Evolutionary conservation across 139 green algal genomes (phyloP).

Genomic region (Picochlorum sp.): DNA sequence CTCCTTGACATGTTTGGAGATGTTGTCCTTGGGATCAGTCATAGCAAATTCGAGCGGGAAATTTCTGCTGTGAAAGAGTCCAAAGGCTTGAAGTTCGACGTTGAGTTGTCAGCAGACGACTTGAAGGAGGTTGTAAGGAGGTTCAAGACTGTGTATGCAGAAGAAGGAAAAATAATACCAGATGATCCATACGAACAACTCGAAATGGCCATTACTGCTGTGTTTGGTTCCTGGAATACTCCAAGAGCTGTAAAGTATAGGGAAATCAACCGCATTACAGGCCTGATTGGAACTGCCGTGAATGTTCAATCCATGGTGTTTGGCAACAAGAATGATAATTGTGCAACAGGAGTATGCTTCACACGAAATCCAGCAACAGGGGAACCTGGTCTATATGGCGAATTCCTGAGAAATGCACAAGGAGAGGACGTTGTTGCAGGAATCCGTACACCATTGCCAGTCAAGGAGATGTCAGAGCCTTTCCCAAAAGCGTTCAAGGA

Average conservation of each 20-base stretch:
- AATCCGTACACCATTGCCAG: conserved; percentile 73
- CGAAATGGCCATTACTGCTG: conserved; percentile 52
- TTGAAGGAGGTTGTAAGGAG: conserved; percentile 57
- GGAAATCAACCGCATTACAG: conserved; percentile 77
- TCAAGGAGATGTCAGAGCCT: conserved; percentile 52
- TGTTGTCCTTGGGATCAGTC: conserved; percentile 72
- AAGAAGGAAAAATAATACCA: conserved; percentile 46
- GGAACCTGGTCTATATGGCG: conserved; percentile 66
- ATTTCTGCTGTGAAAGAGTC: conserved; percentile 58
- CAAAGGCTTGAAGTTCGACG: conserved; percentile 55
- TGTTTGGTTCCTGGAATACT: conserved; percentile 72
- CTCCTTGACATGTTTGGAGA: conserved; percentile 84
- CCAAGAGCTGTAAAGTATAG: conserved; percentile 78
- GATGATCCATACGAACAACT: conserved; percentile 70
- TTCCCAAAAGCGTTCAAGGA: conserved; percentile 70
- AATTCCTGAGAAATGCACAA: conserved; percentile 83
- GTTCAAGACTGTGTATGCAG: conserved; percentile 61
- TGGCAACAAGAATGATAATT: conserved; percentile 68
- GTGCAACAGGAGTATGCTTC: conserved; percentile 79
- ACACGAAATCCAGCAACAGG: conserved; percentile 73
- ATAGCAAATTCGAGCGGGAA: conserved; percentile 72
- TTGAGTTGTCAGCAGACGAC: conserved; percentile 61
- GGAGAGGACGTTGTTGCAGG: conserved; percentile 85
- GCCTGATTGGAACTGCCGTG: conserved; percentile 77
- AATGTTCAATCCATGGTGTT: conserved; percentile 90